Base-by-base conservation (phyloP, 352 stramenopile species). In the Hyaloperonospora brassicae region DNA sequence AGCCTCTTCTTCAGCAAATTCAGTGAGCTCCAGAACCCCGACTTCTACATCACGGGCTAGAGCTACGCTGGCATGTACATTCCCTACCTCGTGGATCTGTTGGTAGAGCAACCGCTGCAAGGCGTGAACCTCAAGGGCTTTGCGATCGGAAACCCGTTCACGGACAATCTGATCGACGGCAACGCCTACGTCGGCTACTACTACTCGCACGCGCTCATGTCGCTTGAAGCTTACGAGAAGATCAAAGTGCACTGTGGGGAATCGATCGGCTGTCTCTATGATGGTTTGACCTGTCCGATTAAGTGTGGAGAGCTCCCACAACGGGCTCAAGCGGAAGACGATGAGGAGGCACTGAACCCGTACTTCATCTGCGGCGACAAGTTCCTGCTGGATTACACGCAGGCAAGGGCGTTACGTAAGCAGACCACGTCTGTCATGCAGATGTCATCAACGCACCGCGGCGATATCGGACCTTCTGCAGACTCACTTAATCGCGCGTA, bases 341-440 rank as follows among this genome's bases (percentile, higher is more conserved):
- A 74, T 25, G 62, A 68, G 0, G 64, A 86, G 41, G 55, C 67
- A 8, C 61, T 90, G 54, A 76, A 87, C 49, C 78, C 77, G 62
- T 90, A 90, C 67, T 90, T 74, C 53, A 87, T 90, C 58, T 90
- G 88, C 64, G 77, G 77, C 50, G 79, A 90, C 66, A 78, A 76
- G 14, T 91, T 78, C 35, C 55, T 91, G 23, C 50, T 89, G 42
- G 64, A 72, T 31, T 86, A 79, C 46, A 64, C 57, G 10, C 76
- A 91, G 53, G 75, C 52, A 1, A 64, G 70, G 35, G 62, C 69
- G 27, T 64, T 87, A 24, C 73, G 70, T 23, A 66, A 76, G 49
- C 62, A 59, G 23, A 50, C 66, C 14, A 76, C 70, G 55, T 54
- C 57, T 11, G 66, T 65, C 11, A 59, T 57, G 12, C 58, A 64